Percentiles rank a stretch among this genome's conserved stretches.
Conservation (phyloP, 805 yeast species). For the Starmerella stigmatis region DNA sequence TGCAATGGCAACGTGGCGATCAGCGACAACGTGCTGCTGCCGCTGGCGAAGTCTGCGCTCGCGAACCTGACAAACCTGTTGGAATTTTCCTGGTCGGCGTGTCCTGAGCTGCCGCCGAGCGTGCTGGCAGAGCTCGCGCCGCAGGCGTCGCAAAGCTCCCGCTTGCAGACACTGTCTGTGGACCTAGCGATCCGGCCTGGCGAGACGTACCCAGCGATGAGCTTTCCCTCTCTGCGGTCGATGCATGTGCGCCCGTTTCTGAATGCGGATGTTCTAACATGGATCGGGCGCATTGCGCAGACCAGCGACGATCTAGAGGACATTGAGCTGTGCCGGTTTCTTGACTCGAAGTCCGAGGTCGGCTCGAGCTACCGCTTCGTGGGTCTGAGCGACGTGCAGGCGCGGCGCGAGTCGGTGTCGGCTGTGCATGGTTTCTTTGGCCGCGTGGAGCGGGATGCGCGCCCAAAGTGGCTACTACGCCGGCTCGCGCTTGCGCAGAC, state of each 20-base stretch:
- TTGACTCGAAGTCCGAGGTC: conserved; percentile 22
- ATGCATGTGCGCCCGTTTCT: conserved; percentile 26
- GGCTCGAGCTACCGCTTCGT: conserved; percentile 28
- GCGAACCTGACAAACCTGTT: conserved; percentile 21
- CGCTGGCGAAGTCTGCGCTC: conserved; percentile 20
- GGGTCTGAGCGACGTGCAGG: conserved; percentile 20
- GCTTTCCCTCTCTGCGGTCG: conserved; percentile 18
- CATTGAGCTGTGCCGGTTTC: conserved; percentile 21
- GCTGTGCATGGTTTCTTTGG: conserved; percentile 15
- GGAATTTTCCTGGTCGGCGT: conserved; percentile 29
- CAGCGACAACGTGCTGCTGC: conserved; percentile 26
- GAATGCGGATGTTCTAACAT: conserved; percentile 17
- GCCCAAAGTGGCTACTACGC: conserved; percentile 6
- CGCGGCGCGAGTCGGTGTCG: conserved; percentile 9
- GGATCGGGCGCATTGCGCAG: conserved; percentile 19
- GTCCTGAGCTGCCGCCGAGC: conserved; percentile 28
- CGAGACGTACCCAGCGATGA: conserved; percentile 17
- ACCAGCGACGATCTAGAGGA: conserved; percentile 18
- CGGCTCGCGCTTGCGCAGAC: conserved; percentile 16
- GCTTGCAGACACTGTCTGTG: conserved; percentile 13
- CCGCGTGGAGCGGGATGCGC: neutral
- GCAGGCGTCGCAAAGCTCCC: neutral
- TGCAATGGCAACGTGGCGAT: conserved; percentile 23
- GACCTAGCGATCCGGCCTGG: conserved; percentile 23
- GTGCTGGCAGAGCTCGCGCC: conserved; percentile 22